Base-by-base conservation (phyloP, 2,329 filamentous ascomycete species). In the Mollisia scopiformis region DNA sequence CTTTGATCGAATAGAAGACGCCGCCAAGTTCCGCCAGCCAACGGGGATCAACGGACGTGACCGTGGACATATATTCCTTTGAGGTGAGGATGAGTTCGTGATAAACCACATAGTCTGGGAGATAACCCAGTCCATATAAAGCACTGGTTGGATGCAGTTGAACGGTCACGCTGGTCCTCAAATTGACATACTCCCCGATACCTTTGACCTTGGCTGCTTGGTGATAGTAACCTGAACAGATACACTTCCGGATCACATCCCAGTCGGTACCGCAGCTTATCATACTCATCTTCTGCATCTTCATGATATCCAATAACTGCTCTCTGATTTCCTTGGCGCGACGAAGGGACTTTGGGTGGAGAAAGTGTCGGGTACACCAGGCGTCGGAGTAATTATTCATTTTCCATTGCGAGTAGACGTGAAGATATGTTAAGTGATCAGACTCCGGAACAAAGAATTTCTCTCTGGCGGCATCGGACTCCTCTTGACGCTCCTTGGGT, bases 401-500 rank as follows among this genome's bases (percentile, higher is more conserved):
- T 76, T 91, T 92, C 95, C 95, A 99, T 73, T 97, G 94, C 7
- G 89, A 89, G 77, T 96, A 99, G 1, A 99, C 95, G 72, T 98
- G 93, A 2, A 99, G 85, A 46, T 97, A 90, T 0, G 95, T 99
- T 41, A 99, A 81, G 74, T 99, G 95, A 74, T 99, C 95, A 1
- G 93, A 97, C 76, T 99, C 95, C 28, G 95, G 93, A 7, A 99
- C 95, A 78, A 97, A 98, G 77, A 99, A 99, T 75, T 98, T 98
- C 75, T 99, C 95, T 28, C 94, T 88, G 33, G 95, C 93, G 0
- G 93, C 88, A 71, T 99, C 95, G 6, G 94, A 95, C 78, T 99
- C 95, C 73, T 99, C 95, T 71, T 97, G 91, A 1, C 95, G 89
- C 76, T 99, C 96, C 74, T 96, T 97, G 2, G 95, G 95, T 6